A percentile compares a stretch with the other conserved stretches of the same genome.
These are phyloP conservation scores for Suillus decipiens DNA, from an alignment of 768 basidiomycete genomes.

Conservation along the genomic window DNA sequence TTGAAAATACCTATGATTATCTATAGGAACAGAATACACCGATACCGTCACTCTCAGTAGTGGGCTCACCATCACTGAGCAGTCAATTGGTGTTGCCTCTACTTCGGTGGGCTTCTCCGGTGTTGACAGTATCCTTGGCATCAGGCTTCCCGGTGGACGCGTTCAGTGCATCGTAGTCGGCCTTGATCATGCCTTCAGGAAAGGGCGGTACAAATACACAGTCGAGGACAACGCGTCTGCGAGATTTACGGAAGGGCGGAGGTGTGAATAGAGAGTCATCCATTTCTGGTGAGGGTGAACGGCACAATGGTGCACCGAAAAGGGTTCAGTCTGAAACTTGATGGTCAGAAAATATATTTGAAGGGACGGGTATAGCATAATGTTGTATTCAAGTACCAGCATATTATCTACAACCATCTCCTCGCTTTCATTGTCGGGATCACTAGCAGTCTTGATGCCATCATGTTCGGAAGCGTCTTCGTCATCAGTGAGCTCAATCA, in stretches of 20 bases:
- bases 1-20: not conserved
- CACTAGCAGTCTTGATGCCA: slow-evolving; percentile 9
- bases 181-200: slow-evolving; percentile 23
- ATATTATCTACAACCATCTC: slow-evolving; percentile 13
- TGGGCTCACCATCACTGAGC: not conserved
- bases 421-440: slow-evolving; percentile 24
- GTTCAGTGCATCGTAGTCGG: slow-evolving; percentile 18
- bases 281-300: slow-evolving; percentile 13
- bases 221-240: slow-evolving; percentile 15
- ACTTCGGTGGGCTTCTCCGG: not conserved
- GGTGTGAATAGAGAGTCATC: slow-evolving; percentile 21
- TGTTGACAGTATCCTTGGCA: not conserved
- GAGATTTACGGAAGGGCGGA: slow-evolving; percentile 20
- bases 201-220: slow-evolving; percentile 25
- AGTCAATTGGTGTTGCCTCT: not conserved
- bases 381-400: slow-evolving; percentile 16
- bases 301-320: not conserved
- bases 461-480: slow-evolving; percentile 8
- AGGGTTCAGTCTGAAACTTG: slow-evolving; percentile 5
- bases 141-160: not conserved
- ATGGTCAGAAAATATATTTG: not conserved
- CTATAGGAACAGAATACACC: slow-evolving; percentile 32
- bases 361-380: slow-evolving; percentile 3
- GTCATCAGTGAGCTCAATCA: slow-evolving; percentile 1
- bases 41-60: slow-evolving; percentile 37